Evolutionary conservation across 1,139 yeast genomes (phyloP).

Genomic region (Geotrichum citri-aurantii): DNA sequence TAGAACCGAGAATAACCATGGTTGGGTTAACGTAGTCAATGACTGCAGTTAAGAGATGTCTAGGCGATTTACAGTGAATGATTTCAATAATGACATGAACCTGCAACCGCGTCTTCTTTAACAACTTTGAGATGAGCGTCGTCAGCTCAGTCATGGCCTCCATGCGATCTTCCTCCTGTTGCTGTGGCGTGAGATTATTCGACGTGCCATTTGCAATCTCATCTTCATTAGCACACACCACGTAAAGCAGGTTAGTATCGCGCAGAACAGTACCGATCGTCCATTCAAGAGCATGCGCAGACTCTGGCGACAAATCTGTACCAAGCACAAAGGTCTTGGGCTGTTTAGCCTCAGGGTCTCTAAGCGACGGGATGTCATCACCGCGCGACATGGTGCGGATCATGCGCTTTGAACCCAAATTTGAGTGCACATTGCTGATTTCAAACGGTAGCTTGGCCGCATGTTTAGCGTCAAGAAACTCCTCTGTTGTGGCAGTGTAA

Average conservation of each 20-base stretch:
- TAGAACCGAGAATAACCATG: constrained; percentile 74
- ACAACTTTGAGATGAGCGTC: constrained; percentile 51
- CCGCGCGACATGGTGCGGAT: constrained; percentile 70
- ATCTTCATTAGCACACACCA: constrained; percentile 73
- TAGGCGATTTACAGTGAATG: constrained; percentile 79
- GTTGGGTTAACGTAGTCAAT: constrained; percentile 80
- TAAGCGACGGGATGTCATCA: constrained; percentile 49
- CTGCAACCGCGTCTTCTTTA: constrained; percentile 66
- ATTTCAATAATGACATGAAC: constrained; percentile 72
- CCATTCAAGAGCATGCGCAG: constrained; percentile 84
- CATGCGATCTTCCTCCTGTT: constrained; percentile 44
- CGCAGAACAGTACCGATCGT: constrained; percentile 80
- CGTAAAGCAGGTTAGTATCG: constrained; percentile 77
- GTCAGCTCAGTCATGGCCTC: constrained; percentile 59
- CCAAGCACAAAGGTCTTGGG: constrained; percentile 72
- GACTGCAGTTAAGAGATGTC: constrained; percentile 76
- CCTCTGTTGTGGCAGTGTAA: constrained; percentile 68
- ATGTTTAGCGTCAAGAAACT: constrained; percentile 57
- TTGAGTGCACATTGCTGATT: constrained; percentile 59
- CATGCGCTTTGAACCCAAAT: constrained; percentile 45
- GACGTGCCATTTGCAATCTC: constrained; percentile 38
- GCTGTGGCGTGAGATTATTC: constrained; percentile 31
- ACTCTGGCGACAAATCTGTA: constrained; percentile 79
- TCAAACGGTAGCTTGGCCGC: constrained; percentile 57
- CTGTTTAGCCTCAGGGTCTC: constrained; percentile 42